These are phyloP conservation scores for Leucosporidium yakuticum DNA, from an alignment of 768 basidiomycete species.

Conservation along the genomic window DNA sequence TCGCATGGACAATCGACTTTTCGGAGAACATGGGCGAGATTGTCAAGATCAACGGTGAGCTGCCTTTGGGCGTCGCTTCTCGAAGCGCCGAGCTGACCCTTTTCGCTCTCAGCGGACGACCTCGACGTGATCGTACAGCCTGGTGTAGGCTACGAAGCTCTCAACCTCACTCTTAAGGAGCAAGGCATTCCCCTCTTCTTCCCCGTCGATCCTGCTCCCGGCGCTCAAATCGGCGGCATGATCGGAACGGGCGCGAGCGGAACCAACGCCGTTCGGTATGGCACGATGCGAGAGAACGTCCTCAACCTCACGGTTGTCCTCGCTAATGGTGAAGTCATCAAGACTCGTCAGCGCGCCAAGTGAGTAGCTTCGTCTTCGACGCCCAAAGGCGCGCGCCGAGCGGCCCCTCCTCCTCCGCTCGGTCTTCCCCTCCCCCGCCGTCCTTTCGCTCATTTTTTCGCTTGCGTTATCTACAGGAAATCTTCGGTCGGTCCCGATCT, in stretches of 20 bases:
- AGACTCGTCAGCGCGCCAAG: conserved; percentile 58
- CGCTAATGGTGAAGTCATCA: conserved; percentile 83
- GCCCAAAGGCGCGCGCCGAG: no score
- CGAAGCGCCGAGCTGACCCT: no score
- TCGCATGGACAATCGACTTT: conserved; percentile 33
- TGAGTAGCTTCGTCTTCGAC: no score
- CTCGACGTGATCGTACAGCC: conserved; percentile 70
- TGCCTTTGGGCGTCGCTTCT: conserved; percentile 35
- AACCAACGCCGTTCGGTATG: conserved; percentile 49
- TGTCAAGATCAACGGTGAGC: conserved; percentile 64
- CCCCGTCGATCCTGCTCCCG: conserved; percentile 52
- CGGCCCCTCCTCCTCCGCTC: no score
- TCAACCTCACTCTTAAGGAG: conserved; percentile 63
- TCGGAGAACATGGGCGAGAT: conserved; percentile 63
- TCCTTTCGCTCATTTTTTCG: neutral
- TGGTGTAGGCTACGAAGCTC: conserved; percentile 69
- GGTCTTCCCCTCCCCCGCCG: neutral
- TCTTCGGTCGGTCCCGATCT: conserved; percentile 79
- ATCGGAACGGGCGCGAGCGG: conserved; percentile 80
- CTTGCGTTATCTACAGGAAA: conserved; percentile 50
- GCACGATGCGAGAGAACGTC: conserved; percentile 35
- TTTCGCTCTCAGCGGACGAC: conserved; percentile 46
- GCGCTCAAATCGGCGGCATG: conserved; percentile 66
- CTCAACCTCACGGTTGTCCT: conserved; percentile 57
- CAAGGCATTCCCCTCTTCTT: conserved; percentile 66